Evolutionary conservation across 495 filamentous ascomycete species (phyloP), one percentile per base, ranked within the genome.

Genomic region (Lasiosphaeria hispida): DNA sequence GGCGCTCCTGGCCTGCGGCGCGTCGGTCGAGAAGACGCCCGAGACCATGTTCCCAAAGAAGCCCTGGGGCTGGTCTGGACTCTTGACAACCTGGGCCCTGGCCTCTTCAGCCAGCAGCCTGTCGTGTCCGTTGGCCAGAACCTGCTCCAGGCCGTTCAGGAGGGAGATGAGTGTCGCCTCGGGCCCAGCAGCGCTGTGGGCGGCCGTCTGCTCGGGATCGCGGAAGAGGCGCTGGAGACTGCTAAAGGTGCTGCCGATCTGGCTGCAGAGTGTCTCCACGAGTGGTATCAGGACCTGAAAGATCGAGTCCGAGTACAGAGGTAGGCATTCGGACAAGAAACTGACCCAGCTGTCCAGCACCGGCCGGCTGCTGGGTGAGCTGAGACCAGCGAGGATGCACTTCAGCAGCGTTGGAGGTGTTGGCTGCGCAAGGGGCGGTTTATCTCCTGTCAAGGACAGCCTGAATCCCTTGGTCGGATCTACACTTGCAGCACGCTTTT

Each of bases 31-130:
- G 69, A 96, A 96, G 0, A 96, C 90, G 0, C 92, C 92, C 1
- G 92, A 94, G 1, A 96, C 91, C 89, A 97, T 96, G 63, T 92
- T 96, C 14, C 93, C 92, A 65, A 98, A 96, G 71, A 97, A 96
- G 43, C 92, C 89, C 65, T 94, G 90, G 11, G 86, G 79, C 65
- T 92, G 89, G 61, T 96, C 91, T 38, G 91, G 89, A 55, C 83
- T 89, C 72, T 93, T 96, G 38, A 82, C 73, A 37, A 78, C 73
- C 50, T 85, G 79, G 37, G 73, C 73, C 58, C 86, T 89, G 41
- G 84, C 77, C 71, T 96, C 91, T 60, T 95, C 89, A 39, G 78
- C 73, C 30, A 91, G 72, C 7, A 97, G 79, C 44, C 85, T 86
- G 59, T 96, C 91, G 73, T 99, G 94, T 23, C 88, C 91, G 65